Evolutionary conservation across 495 filamentous ascomycete species (phyloP).

Genomic region (Xylaria grammica): DNA sequence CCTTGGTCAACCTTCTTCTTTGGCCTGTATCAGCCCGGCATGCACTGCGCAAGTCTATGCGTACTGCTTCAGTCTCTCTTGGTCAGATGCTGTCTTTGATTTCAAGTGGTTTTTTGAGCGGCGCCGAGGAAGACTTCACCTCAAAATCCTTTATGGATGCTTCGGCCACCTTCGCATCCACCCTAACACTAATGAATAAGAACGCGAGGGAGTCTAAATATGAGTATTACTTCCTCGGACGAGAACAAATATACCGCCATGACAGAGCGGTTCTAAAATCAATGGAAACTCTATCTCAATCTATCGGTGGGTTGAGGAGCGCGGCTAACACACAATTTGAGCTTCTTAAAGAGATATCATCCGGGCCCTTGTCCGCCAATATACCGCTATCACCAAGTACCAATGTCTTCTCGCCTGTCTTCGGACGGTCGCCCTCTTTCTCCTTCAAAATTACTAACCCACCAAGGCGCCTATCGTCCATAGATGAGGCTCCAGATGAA

Average conservation of each 20-base stretch:
- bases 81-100: conserved; percentile 83
- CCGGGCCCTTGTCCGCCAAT: conserved; percentile 20
- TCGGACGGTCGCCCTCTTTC: conserved; percentile 36
- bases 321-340: conserved; percentile 89
- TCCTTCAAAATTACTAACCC: conserved; percentile 38
- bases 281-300: conserved; percentile 85
- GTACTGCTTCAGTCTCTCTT: conserved; percentile 74
- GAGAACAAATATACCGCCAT: conserved; percentile 79
- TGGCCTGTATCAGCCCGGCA: conserved; percentile 82
- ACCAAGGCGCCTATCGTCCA: conserved; percentile 58
- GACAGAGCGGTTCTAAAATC: conserved; percentile 82
- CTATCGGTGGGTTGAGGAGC: conserved; percentile 88
- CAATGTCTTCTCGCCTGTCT: conserved; percentile 37
- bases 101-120: conserved; percentile 82
- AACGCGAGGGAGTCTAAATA: conserved; percentile 86
- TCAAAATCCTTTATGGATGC: conserved; percentile 67
- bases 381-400: conserved; percentile 38
- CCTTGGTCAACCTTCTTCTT: conserved; percentile 75
- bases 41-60: conserved; percentile 76
- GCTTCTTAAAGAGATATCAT: conserved; percentile 67
- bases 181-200: conserved; percentile 75
- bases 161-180: conserved; percentile 68
- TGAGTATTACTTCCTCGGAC: conserved; percentile 85
- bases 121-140: conserved; percentile 77
- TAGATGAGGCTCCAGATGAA: conserved; percentile 71